A percentile compares a stretch with the other conserved stretches of the same genome.
Evolutionary conservation across 2,329 filamentous ascomycete genomes (phyloP).

Genomic region (Drechslerella coelobrocha): DNA sequence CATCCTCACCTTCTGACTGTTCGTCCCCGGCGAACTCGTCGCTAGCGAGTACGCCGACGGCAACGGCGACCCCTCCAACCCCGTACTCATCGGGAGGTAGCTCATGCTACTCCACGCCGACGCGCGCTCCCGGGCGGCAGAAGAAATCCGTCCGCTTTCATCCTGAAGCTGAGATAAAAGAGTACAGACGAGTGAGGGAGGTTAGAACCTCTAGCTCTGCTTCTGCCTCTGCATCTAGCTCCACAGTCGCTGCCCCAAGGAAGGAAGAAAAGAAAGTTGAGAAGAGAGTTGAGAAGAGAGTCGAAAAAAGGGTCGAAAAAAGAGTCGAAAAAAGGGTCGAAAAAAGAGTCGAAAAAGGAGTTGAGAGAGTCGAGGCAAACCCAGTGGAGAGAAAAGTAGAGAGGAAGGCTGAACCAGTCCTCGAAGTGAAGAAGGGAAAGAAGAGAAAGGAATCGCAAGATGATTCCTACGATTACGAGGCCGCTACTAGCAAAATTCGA

Average conservation of each 20-base stretch:
- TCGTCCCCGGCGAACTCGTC: slow-evolving; percentile 45
- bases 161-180: slow-evolving; percentile 37
- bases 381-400: slow-evolving; percentile 18
- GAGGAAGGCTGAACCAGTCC: slow-evolving; percentile 24
- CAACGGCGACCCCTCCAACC: slow-evolving; percentile 43
- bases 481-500: slow-evolving; percentile 26
- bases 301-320: slow-evolving; percentile 16
- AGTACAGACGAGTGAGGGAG: slow-evolving; percentile 43
- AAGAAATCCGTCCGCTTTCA: slow-evolving; percentile 50
- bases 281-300: slow-evolving; percentile 19
- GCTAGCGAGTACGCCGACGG: slow-evolving; percentile 34
- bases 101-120: slow-evolving; percentile 47
- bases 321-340: slow-evolving; percentile 35
- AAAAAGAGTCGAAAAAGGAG: slow-evolving; percentile 14
- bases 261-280: slow-evolving; percentile 25
- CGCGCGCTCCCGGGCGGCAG: slow-evolving; percentile 21
- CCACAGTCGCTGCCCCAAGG: slow-evolving; percentile 16
- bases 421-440: slow-evolving; percentile 46
- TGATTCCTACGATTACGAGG: slow-evolving; percentile 45
- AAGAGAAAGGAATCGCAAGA: slow-evolving; percentile 49
- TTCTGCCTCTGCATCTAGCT: slow-evolving; percentile 26
- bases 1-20: slow-evolving; percentile 48
- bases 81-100: slow-evolving; percentile 44
- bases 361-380: slow-evolving; percentile 22
- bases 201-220: slow-evolving; percentile 20